Base-by-base conservation (phyloP, 2,329 filamentous ascomycete genomes). In the Cadophora sp. region DNA sequence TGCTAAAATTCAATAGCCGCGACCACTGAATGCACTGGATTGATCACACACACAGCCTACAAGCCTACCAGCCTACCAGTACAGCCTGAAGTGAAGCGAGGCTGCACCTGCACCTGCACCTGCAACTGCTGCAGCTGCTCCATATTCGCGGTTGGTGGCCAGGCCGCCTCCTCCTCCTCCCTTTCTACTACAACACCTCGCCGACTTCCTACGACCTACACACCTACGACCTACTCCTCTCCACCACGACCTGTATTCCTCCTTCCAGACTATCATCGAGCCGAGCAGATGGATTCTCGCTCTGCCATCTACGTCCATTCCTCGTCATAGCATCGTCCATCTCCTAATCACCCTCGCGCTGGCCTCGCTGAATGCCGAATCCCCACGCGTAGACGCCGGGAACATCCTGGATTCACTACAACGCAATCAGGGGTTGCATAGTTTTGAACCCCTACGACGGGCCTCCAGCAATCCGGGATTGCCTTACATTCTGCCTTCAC, bases 321-420 rank as follows among this genome's bases (percentile, higher is more conserved):
- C 36, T 64, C 58, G 45, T 68, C 64, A 65, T 58, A 67, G 55
- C 68, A 22, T 56, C 22, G 43, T 50, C 59, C 66, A n/a, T 36
- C 47, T 43, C 47, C 55, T 14, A 47, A 36, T 27, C 45, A 51
- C 16, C 33, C 64, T 63, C 71, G 66, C 70, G 66, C 71, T 70
- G 71, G 71, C 60, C 63, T 66, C 71, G 71, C 72, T 65, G 68
- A 65, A 71, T 70, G 66, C 69, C 66, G 62, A 65, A 55, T 66
- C 33, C 68, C 61, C 43, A 59, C 62, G 64, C 64, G 45, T 70
- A 66, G 68, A 69, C 70, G 72, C 69, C 62, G 61, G 67, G 59
- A 67, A 59, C 51, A 68, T 64, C 62, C 66, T 65, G 65, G 66
- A 66, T 59, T 59, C 9, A 33, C 30, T 56, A 58, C 39, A 59